These are phyloP conservation scores for Davidsoniella australis DNA, from an alignment of 2,329 filamentous ascomycete genomes.

Conservation along the genomic window DNA sequence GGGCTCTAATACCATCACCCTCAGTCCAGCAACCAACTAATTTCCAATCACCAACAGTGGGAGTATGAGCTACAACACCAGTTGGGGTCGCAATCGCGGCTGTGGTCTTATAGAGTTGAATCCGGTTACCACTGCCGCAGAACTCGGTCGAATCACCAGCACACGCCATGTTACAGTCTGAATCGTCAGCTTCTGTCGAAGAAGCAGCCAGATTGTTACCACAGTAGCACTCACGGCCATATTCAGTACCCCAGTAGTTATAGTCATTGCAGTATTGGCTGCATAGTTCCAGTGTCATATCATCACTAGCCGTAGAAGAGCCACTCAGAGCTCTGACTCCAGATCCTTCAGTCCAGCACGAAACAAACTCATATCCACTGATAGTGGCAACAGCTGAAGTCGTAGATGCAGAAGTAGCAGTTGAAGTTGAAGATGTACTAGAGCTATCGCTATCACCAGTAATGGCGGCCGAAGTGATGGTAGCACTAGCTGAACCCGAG, in stretches of 20 bases:
- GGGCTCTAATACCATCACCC: constrained; percentile 19
- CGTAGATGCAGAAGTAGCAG: neutral
- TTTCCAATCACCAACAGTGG: constrained; percentile 21
- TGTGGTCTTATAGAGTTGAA: constrained; percentile 27
- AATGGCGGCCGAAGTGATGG: neutral
- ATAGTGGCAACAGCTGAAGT: constrained; percentile 16
- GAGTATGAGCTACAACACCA: constrained; percentile 19
- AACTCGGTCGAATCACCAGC: constrained; percentile 25
- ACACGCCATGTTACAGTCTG: constrained; percentile 24
- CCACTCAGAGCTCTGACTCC: constrained; percentile 27
- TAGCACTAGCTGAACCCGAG: no score
- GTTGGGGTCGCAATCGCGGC: constrained; percentile 18
- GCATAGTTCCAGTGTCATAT: constrained; percentile 33
- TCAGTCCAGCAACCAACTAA: constrained; percentile 25
- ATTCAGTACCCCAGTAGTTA: constrained; percentile 34
- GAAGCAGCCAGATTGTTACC: constrained; percentile 24
- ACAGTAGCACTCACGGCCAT: constrained; percentile 35
- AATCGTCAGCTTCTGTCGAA: constrained; percentile 17
- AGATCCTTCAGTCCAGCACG: constrained; percentile 31
- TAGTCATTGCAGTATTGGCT: constrained; percentile 28
- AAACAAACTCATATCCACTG: constrained; percentile 28
- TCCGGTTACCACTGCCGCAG: constrained; percentile 26
- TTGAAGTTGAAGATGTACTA: constrained; percentile 5
- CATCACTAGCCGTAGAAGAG: constrained; percentile 26
- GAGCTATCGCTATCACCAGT: neutral